Conservation (phyloP, 1,139 yeast species). For the Nakaseomyces uthaithaninus region DNA sequence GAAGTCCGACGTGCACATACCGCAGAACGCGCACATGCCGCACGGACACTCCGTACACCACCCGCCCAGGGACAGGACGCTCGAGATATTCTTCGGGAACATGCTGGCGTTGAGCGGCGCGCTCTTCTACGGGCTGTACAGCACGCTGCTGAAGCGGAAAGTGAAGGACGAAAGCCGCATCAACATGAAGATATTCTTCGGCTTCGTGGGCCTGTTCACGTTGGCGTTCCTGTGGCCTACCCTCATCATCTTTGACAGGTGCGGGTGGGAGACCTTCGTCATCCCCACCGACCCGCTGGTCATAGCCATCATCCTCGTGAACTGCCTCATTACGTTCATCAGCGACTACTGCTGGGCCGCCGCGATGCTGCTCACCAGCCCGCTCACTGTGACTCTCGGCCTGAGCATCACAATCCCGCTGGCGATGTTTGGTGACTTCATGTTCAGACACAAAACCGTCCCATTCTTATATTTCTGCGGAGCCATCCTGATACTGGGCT, state of each 20-base stretch:
- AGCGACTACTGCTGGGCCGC: conserved; percentile 95
- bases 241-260: conserved; percentile 51
- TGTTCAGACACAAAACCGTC: conserved; percentile 57
- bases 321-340: conserved; percentile 70
- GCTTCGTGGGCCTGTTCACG: conserved; percentile 86
- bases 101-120: conserved; percentile 77
- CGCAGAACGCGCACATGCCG: conserved; percentile 12
- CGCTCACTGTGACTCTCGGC: conserved; percentile 92
- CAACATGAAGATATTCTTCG: conserved; percentile 82
- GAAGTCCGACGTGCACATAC: conserved; percentile 37
- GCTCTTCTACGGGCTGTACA: conserved; percentile 79
- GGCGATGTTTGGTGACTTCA: conserved; percentile 48
- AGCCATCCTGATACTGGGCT: conserved; percentile 68
- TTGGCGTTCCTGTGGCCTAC: conserved; percentile 77
- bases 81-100: conserved; percentile 63
- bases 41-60: conserved; percentile 1
- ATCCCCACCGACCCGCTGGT: conserved; percentile 53
- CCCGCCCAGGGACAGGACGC: conserved; percentile 1
- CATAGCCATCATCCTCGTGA: conserved; percentile 47
- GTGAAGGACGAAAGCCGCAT: conserved; percentile 66
- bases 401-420: conserved; percentile 86
- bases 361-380: conserved; percentile 87
- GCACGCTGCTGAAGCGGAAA: conserved; percentile 68
- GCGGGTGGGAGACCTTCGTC: conserved; percentile 61
- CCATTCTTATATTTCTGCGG: conserved; percentile 64